Conservation (phyloP, 164 flowering plant genomes). For the Brasenia schreberi region DNA sequence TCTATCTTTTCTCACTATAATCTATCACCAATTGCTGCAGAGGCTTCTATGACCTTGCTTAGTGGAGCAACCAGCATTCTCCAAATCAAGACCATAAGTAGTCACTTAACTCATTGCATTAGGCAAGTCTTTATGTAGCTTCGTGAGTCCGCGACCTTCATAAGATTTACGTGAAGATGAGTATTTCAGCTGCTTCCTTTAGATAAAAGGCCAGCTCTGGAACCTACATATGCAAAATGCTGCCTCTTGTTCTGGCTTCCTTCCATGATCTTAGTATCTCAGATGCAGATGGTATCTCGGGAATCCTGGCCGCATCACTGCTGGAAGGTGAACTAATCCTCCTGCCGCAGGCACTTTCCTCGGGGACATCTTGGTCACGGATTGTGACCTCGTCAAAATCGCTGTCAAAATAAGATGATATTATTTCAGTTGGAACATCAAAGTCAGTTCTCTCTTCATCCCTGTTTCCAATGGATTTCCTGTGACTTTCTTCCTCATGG, state of each 20-base stretch:
- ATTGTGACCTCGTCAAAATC: background rate
- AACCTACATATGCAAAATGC: slow-evolving; percentile 4
- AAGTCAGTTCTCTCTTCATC: background rate
- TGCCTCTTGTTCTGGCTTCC: slow-evolving; percentile 33
- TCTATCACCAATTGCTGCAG: too few species aligned
- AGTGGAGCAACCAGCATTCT: too few species aligned
- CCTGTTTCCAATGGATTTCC: slow-evolving; percentile 1
- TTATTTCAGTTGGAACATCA: slow-evolving; percentile 1
- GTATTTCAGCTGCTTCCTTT: too few species aligned
- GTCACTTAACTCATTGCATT: too few species aligned
- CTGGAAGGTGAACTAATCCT: background rate
- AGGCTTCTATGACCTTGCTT: too few species aligned
- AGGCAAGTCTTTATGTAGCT: too few species aligned
- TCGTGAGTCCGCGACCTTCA: too few species aligned
- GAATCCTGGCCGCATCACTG: slow-evolving; percentile 9
- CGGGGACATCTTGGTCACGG: slow-evolving; percentile 4
- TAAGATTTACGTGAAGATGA: too few species aligned
- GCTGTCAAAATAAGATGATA: background rate
- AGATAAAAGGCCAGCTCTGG: background rate
- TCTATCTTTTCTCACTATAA: too few species aligned
- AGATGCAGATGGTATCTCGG: slow-evolving; percentile 40
- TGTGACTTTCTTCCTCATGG: background rate
- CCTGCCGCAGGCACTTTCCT: slow-evolving; percentile 10
- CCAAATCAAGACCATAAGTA: too few species aligned
- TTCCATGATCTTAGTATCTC: slow-evolving; percentile 58